A percentile compares a stretch with the other conserved stretches of the same genome.
Evolutionary conservation across 192 early-diverging fungal species (phyloP).

Genomic region (Glomus cerebriforme): DNA sequence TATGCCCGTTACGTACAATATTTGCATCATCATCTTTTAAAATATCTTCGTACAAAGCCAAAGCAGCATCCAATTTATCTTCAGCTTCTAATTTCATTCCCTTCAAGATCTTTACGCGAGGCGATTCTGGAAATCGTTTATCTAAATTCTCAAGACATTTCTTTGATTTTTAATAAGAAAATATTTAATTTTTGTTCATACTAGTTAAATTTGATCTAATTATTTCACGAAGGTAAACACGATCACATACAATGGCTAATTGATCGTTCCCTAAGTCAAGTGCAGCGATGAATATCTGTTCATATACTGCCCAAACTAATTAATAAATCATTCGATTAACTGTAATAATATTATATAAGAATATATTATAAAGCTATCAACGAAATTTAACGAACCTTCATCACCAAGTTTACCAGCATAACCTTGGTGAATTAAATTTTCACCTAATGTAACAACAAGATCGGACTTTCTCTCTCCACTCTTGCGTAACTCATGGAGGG

Average conservation of each 20-base stretch:
- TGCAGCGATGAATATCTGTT: constrained; percentile 81
- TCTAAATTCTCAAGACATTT: constrained; percentile 63
- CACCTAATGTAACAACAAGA: constrained; percentile 47
- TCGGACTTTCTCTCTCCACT: constrained; percentile 49
- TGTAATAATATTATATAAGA: constrained; percentile 1
- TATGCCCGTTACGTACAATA: constrained; percentile 48
- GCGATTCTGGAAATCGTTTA: constrained; percentile 64
- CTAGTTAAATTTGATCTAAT: too few species aligned
- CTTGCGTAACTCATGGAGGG: constrained; percentile 49
- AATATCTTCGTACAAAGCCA: constrained; percentile 71
- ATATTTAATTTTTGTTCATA: background rate
- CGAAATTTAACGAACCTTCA: constrained; percentile 36
- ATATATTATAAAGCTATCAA: background rate
- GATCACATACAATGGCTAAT: constrained; percentile 54
- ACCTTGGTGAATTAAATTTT: constrained; percentile 37
- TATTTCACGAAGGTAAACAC: background rate
- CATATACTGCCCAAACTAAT: constrained; percentile 72
- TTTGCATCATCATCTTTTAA: constrained; percentile 79
- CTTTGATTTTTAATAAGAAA: constrained; percentile 31
- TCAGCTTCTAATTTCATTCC: constrained; percentile 82
- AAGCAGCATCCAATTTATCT: constrained; percentile 70
- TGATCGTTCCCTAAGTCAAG: constrained; percentile 73
- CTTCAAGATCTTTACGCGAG: constrained; percentile 70
- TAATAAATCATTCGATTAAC: background rate
- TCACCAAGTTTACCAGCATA: constrained; percentile 44